phyloP scores from a whole-genome alignment of 169 alveolate genomes.

The Eimeria sp. region DNA sequence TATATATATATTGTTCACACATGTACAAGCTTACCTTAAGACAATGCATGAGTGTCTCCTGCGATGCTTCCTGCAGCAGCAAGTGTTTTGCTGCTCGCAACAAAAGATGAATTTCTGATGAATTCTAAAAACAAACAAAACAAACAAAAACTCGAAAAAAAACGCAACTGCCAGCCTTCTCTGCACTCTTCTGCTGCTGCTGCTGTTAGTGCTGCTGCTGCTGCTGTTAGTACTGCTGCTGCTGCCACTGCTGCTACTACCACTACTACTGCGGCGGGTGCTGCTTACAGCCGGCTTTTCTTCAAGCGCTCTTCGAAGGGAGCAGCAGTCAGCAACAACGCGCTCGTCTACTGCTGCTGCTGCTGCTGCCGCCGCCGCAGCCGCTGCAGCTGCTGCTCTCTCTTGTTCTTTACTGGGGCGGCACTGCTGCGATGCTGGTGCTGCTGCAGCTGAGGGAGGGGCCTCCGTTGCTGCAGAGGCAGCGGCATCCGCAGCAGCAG shows the following conservation, averaged over 20 bases:
- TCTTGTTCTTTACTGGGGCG: no score
- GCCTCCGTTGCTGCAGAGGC: not conserved
- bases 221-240: not conserved
- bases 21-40: not conserved
- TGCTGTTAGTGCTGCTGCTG: not conserved
- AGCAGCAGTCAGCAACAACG: not conserved
- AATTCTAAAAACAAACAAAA: not conserved
- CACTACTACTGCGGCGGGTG: not conserved
- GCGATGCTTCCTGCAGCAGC: slow-evolving; percentile 25
- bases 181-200: not conserved
- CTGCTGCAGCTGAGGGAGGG: not conserved
- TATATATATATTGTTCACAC: not conserved
- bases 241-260: not conserved
- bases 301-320: not conserved
- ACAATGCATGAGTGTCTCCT: not conserved
- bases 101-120: not conserved
- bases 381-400: no score
- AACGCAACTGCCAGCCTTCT: not conserved
- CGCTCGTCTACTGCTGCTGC: no score
- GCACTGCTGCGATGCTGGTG: no score
- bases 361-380: no score
- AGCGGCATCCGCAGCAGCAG: not conserved
- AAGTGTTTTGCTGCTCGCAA: not conserved
- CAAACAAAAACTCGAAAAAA: not conserved
- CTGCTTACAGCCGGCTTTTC: not conserved